phyloP scores from a whole-genome alignment of 2,329 filamentous ascomycete species.

The Daldinia sp. region DNA sequence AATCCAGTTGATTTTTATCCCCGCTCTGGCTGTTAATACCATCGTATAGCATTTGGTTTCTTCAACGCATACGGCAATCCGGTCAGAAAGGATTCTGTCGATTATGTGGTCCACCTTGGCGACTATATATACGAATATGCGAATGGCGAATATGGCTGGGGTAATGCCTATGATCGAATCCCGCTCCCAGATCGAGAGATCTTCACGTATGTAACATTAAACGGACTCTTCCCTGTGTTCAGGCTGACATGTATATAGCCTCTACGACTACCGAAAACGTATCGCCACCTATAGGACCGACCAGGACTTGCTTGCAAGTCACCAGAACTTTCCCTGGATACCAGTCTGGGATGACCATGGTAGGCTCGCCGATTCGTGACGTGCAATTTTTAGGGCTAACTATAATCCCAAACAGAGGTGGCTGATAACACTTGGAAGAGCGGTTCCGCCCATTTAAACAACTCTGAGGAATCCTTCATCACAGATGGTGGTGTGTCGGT shows the following conservation, averaged over 20 bases:
- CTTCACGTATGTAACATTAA: constrained; percentile 53
- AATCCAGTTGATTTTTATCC: not conserved
- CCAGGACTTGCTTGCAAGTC: constrained; percentile 66
- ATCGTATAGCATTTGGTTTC: constrained; percentile 61
- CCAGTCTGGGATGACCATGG: constrained; percentile 73
- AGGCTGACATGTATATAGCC: constrained; percentile 48
- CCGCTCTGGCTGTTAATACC: constrained; percentile 12
- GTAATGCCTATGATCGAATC: constrained; percentile 63
- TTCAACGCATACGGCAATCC: constrained; percentile 72
- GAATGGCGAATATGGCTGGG: constrained; percentile 62
- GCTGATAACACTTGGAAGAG: constrained; percentile 74
- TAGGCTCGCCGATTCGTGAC: constrained; percentile 15
- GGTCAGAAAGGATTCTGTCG: constrained; percentile 69
- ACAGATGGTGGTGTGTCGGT: constrained; percentile 71
- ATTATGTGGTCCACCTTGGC: constrained; percentile 70
- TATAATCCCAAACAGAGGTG: constrained; percentile 58
- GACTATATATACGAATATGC: constrained; percentile 61
- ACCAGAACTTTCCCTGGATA: constrained; percentile 71
- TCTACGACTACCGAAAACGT: constrained; percentile 71
- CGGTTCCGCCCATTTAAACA: constrained; percentile 70
- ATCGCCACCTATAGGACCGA: constrained; percentile 72
- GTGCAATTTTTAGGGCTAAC: not conserved
- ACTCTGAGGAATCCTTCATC: constrained; percentile 74
- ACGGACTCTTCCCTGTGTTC: constrained; percentile 40
- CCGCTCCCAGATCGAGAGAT: constrained; percentile 65